These are phyloP conservation scores for Rhizophagus clarus DNA, from an alignment of 192 early-diverging fungal genomes.

Conservation along the genomic window DNA sequence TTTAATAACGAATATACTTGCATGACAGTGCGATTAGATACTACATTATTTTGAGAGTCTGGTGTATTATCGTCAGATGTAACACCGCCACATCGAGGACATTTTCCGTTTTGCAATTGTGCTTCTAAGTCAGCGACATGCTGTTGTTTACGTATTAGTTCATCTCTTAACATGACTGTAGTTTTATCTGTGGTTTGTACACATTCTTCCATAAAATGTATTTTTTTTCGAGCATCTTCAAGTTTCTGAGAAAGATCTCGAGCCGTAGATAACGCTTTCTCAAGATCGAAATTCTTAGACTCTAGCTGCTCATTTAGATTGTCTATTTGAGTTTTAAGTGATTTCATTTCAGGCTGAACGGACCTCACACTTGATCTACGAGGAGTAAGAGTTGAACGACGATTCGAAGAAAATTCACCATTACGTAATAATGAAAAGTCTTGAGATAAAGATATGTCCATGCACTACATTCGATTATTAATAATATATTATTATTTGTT, in stretches of 20 bases:
- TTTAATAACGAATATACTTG: background rate
- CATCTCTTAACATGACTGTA: background rate
- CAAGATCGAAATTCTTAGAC: background rate
- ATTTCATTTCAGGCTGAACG: background rate
- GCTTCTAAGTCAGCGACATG: background rate
- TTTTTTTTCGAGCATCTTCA: constrained; percentile 8
- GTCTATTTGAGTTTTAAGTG: constrained; percentile 9
- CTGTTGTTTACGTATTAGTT: constrained; percentile 5
- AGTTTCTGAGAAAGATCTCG: background rate
- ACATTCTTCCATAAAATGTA: constrained; percentile 8
- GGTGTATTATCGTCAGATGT: background rate
- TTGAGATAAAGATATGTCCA: background rate
- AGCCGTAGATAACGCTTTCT: background rate
- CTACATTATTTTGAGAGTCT: background rate
- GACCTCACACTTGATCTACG: background rate
- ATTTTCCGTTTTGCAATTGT: background rate
- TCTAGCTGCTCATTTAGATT: constrained; percentile 12
- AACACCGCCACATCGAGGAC: background rate
- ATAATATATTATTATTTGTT: background rate
- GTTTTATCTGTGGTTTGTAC: constrained; percentile 5
- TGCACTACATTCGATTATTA: background rate
- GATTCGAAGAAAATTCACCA: background rate
- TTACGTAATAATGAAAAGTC: background rate
- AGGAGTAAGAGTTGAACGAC: background rate
- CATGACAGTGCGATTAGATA: constrained; percentile 9